A percentile compares a stretch with the other conserved stretches of the same genome.
These are phyloP conservation scores for Beta corolliflora DNA, from an alignment of 179 eudicot species.

Conservation along the genomic window DNA sequence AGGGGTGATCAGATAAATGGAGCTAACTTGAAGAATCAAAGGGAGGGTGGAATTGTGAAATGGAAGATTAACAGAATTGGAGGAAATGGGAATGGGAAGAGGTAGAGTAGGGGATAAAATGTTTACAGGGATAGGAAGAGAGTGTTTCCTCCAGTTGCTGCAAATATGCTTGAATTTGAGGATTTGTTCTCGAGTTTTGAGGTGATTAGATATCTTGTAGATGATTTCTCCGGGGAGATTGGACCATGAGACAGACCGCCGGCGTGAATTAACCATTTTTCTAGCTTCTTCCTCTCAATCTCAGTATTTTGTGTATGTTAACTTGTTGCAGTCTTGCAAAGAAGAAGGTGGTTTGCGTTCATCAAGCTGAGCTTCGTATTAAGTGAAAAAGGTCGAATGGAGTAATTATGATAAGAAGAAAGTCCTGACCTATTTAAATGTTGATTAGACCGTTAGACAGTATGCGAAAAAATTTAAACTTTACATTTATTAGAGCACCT, in stretches of 20 bases:
- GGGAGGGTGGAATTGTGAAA: background rate
- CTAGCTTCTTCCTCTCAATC: background rate
- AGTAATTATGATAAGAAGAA: too few relatives aligned
- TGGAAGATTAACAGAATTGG: background rate
- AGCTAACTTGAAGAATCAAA: constrained; percentile 13
- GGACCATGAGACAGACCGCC: background rate
- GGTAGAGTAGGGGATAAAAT: constrained; percentile 5
- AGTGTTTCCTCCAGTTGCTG: constrained; percentile 10
- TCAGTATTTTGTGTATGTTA: background rate
- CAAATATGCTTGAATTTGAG: constrained; percentile 9
- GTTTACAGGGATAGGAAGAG: background rate
- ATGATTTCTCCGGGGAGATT: background rate
- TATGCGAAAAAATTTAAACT: too few relatives aligned
- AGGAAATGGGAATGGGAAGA: constrained; percentile 1
- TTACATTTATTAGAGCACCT: too few relatives aligned
- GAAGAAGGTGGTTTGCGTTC: too few relatives aligned
- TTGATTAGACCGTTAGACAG: too few relatives aligned
- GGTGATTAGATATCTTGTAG: constrained; percentile 3
- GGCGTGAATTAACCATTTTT: background rate
- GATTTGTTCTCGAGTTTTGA: constrained; percentile 11
- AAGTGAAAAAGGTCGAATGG: too few relatives aligned
- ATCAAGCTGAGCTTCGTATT: too few relatives aligned
- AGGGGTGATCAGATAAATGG: constrained; percentile 23
- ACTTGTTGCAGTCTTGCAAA: too few relatives aligned
- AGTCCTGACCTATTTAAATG: too few relatives aligned